Base-by-base conservation (phyloP, 352 stramenopile genomes). In the Pythium utonaiense region DNA sequence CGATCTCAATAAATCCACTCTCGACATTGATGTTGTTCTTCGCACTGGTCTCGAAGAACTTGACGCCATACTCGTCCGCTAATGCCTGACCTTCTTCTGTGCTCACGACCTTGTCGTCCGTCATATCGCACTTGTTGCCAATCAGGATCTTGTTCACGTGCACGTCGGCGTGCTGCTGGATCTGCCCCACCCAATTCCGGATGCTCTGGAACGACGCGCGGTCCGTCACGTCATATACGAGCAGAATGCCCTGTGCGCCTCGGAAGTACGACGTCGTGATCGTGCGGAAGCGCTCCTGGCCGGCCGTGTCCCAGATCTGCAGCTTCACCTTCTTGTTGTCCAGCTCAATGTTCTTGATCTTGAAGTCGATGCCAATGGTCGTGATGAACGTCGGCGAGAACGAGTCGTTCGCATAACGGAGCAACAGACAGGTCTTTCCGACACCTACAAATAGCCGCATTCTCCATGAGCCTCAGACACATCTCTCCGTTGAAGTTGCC, bases 141-240 rank as follows among this genome's bases (percentile, higher is more conserved):
- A 99, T 98, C 55, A 99, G 75, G 69, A 99, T 98, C 81, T 99
- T 99, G 88, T 99, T 99, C 16, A 99, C 97, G 75, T 99, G 96
- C 42, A 99, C 96, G 71, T 99, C 97, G 6, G 97, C 98, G 70
- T 99, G 97, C 75, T 99, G 86, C 64, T 96, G 88, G 73, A 98
- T 98, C 77, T 98, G 90, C 6, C 89, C 92, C 49, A 99, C 97
- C 96, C 96, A 99, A 77, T 98, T 98, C 63, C 92, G 88, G 59
- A 99, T 98, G 67, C 86, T 98, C 71, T 99, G 95, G 78, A 99
- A 99, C 13, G 93, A 98, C 48, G 94, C 88, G 53, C 96, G 91
- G 71, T 99, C 95, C 45, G 96, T 99, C 34, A 99, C 94, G 72
- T 99, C 96, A 78, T 99, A 99, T 33, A 99, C 96, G 45, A 99